These are phyloP conservation scores for Quercus cerris DNA, from an alignment of 306 rosid genomes.

Conservation along the genomic window DNA sequence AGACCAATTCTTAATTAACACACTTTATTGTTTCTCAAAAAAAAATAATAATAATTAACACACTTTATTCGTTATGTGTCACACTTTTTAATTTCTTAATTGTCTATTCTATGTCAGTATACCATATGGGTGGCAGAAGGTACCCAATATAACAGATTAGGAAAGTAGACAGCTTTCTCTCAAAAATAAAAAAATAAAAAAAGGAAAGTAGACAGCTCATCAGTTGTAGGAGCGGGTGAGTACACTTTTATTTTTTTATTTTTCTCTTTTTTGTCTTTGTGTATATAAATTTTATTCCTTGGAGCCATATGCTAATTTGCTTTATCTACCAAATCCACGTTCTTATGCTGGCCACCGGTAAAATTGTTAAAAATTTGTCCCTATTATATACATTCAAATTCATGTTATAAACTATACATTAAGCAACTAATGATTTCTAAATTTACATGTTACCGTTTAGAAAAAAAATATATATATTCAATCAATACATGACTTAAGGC, in stretches of 20 bases:
- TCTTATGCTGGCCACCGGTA: slow-evolving; percentile 13
- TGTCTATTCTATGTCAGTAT: neutral
- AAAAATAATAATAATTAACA: neutral
- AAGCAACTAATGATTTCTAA: neutral
- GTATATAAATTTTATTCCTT: neutral
- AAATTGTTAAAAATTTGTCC: neutral
- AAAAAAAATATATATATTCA: neutral
- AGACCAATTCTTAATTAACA: slow-evolving; percentile 11
- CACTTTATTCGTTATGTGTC: slow-evolving; percentile 16
- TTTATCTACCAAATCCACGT: slow-evolving; percentile 1
- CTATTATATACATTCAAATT: neutral
- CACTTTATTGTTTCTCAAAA: neutral
- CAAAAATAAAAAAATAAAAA: neutral
- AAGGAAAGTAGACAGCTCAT: neutral
- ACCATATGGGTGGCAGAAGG: slow-evolving; percentile 29
- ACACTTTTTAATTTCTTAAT: slow-evolving; percentile 2
- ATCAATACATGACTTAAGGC: neutral
- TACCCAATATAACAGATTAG: slow-evolving; percentile 8
- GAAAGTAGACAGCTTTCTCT: neutral
- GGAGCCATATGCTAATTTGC: neutral
- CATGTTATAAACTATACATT: neutral
- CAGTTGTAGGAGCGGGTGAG: slow-evolving; percentile 30
- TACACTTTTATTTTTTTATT: neutral
- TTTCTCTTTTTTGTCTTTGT: neutral
- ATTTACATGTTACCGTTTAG: neutral